These are phyloP conservation scores for Xanthoconium separans DNA, from an alignment of 1,284 basidiomycete genomes.

Conservation along the genomic window DNA sequence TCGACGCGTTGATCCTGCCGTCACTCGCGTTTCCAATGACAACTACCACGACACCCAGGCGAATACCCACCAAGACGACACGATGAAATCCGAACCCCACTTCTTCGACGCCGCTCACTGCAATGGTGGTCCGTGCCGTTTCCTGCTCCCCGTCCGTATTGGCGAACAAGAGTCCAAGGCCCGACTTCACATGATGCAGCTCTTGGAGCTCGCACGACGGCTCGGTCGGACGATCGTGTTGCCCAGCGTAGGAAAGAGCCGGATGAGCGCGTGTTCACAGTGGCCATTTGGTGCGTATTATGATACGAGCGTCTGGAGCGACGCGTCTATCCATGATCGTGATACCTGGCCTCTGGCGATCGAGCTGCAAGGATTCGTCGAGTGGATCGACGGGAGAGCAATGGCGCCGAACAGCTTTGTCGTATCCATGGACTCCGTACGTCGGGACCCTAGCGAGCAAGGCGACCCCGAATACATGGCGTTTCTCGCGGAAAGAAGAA, in stretches of 20 bases:
- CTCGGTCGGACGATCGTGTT: slow-evolving; percentile 52
- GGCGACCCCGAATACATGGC: neutral
- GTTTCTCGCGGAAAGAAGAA: slow-evolving; percentile 7
- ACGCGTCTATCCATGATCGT: too few species aligned
- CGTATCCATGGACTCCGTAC: slow-evolving; percentile 14
- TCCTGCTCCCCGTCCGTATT: slow-evolving; percentile 47
- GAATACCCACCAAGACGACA: neutral
- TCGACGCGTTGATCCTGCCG: neutral
- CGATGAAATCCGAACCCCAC: neutral
- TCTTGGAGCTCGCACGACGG: slow-evolving; percentile 39
- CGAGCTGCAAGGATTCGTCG: slow-evolving; percentile 15
- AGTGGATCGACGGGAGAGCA: slow-evolving; percentile 16
- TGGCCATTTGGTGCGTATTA: slow-evolving; percentile 48
- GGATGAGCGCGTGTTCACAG: slow-evolving; percentile 45
- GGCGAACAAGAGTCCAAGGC: slow-evolving; percentile 52
- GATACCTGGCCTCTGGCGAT: neutral
- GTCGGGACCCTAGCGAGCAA: neutral
- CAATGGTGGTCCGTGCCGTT: slow-evolving; percentile 33
- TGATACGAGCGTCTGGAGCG: slow-evolving; percentile 22
- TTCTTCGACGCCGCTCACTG: slow-evolving; percentile 18
- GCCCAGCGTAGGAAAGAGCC: slow-evolving; percentile 50
- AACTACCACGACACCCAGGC: neutral
- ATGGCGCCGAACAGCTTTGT: slow-evolving; percentile 4
- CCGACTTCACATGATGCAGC: slow-evolving; percentile 45
- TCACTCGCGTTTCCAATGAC: slow-evolving; percentile 15